Evolutionary conservation across 2,329 filamentous ascomycete genomes (phyloP).

Genomic region (Paecilomyces sp.): DNA sequence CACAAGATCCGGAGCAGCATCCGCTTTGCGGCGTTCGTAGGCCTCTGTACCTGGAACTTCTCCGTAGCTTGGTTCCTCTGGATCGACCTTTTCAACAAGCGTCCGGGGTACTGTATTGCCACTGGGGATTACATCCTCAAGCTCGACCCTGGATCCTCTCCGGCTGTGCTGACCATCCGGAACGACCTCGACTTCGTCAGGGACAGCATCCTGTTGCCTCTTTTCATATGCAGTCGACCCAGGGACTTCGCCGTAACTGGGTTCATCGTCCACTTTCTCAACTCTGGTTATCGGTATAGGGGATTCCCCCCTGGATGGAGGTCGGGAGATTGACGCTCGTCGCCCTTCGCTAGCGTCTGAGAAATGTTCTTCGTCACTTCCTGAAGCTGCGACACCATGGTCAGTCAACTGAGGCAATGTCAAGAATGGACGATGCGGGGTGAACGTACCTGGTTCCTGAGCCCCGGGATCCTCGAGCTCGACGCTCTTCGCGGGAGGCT

Average conservation of each 20-base stretch:
- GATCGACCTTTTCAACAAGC: conserved; percentile 56
- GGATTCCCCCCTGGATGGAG: conserved; percentile 39
- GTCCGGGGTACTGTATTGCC: conserved; percentile 51
- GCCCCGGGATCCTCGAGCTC: conserved; percentile 52
- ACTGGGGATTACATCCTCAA: conserved; percentile 43
- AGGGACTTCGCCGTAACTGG: conserved; percentile 55
- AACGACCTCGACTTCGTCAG: conserved; percentile 57
- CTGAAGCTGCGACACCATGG: conserved; percentile 33
- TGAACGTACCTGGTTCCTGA: conserved; percentile 45
- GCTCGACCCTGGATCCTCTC: conserved; percentile 34
- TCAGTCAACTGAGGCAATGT: conserved; percentile 10
- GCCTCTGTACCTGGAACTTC: conserved; percentile 56
- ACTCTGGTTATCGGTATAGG: conserved; percentile 56
- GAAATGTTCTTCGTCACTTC: conserved; percentile 56
- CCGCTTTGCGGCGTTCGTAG: conserved; percentile 49
- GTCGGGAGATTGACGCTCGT: conserved; percentile 23
- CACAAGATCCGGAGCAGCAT: conserved; percentile 54
- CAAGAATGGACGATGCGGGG: not conserved
- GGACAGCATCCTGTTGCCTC: conserved; percentile 52
- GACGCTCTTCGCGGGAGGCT: conserved; percentile 48
- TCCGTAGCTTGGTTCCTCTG: conserved; percentile 49
- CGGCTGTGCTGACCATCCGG: conserved; percentile 36
- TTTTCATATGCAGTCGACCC: conserved; percentile 55
- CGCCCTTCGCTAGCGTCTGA: conserved; percentile 58
- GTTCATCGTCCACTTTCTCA: conserved; percentile 54